These are phyloP conservation scores for Hygrophorus pudorinus DNA, from an alignment of 768 basidiomycete genomes.

Conservation along the genomic window DNA sequence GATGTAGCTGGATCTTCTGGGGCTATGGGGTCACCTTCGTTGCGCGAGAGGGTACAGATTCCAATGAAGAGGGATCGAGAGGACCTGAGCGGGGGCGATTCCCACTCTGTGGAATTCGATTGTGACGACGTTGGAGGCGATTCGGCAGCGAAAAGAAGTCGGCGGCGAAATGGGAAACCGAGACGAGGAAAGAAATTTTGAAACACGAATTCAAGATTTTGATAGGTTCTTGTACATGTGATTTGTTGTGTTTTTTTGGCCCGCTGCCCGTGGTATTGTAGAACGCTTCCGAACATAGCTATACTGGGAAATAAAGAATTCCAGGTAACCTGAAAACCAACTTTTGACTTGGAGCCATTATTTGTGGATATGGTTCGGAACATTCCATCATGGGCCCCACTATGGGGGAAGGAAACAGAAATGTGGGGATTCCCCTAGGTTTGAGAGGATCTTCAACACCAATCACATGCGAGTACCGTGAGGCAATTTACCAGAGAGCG, in stretches of 20 bases:
- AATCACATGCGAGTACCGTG: no score
- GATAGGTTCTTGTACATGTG: not conserved
- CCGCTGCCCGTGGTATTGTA: no score
- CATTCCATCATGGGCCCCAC: no score
- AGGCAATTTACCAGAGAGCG: no score
- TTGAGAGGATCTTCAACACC: no score
- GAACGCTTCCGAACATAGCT: no score
- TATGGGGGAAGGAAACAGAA: no score
- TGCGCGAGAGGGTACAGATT: slow-evolving; percentile 29
- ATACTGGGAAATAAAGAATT: no score
- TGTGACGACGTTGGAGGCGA: slow-evolving; percentile 18
- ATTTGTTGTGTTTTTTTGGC: not conserved
- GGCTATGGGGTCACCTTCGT: slow-evolving; percentile 15
- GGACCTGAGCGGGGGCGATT: slow-evolving; percentile 16
- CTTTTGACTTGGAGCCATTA: no score
- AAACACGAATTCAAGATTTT: not conserved
- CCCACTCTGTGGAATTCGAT: slow-evolving; percentile 15
- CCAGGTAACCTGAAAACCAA: no score
- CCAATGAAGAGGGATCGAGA: slow-evolving; percentile 31
- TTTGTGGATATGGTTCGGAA: no score
- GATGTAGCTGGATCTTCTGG: slow-evolving; percentile 10
- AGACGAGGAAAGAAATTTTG: slow-evolving; percentile 15
- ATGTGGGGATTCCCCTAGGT: no score
- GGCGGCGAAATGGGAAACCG: slow-evolving; percentile 19
- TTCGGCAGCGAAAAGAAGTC: slow-evolving; percentile 19